These are phyloP conservation scores for Pseudogymnoascus sp. DNA, from an alignment of 2,329 filamentous ascomycete genomes.

Conservation along the genomic window DNA sequence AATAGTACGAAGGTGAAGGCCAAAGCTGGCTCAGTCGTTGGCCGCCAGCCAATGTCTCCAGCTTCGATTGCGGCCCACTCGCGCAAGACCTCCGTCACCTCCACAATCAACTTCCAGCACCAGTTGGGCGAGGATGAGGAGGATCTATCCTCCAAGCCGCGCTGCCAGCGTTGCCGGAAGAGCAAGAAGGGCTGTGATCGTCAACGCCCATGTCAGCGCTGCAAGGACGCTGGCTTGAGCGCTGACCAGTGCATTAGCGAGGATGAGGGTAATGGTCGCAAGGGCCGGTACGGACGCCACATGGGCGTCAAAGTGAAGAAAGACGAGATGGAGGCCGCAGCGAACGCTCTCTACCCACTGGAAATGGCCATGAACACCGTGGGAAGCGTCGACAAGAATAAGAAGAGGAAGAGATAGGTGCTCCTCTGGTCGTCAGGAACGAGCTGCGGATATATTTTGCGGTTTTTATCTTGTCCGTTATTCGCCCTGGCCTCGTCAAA, in stretches of 20 bases:
- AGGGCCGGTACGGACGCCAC: constrained; percentile 75
- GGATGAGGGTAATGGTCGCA: constrained; percentile 93
- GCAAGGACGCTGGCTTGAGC: constrained; percentile 89
- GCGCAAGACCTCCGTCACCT: constrained; percentile 66
- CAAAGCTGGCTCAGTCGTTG: constrained; percentile 24
- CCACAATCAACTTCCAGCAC: constrained; percentile 54
- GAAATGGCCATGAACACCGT: constrained; percentile 14
- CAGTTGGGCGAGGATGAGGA: constrained; percentile 65
- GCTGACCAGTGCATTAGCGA: constrained; percentile 94
- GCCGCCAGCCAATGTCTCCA: constrained; percentile 48
- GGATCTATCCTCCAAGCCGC: constrained; percentile 87
- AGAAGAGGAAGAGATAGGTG: constrained; percentile 57
- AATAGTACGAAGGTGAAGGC: constrained; percentile 40
- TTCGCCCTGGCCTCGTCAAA: not conserved
- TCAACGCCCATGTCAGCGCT: constrained; percentile 87
- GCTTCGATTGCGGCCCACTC: constrained; percentile 60
- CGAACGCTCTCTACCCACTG: constrained; percentile 13
- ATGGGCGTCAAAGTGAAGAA: constrained; percentile 59
- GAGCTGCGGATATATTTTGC: not conserved
- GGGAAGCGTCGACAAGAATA: constrained; percentile 47
- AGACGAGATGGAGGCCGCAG: constrained; percentile 38
- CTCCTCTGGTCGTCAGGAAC: not conserved
- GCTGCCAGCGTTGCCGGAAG: constrained; percentile 96
- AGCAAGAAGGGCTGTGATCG: constrained; percentile 99
- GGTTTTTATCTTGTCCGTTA: not conserved